Evolutionary conservation across 1,284 basidiomycete species (phyloP), one percentile per base, ranked within the genome.

Genomic region (Wallemia ichthyophaga): DNA sequence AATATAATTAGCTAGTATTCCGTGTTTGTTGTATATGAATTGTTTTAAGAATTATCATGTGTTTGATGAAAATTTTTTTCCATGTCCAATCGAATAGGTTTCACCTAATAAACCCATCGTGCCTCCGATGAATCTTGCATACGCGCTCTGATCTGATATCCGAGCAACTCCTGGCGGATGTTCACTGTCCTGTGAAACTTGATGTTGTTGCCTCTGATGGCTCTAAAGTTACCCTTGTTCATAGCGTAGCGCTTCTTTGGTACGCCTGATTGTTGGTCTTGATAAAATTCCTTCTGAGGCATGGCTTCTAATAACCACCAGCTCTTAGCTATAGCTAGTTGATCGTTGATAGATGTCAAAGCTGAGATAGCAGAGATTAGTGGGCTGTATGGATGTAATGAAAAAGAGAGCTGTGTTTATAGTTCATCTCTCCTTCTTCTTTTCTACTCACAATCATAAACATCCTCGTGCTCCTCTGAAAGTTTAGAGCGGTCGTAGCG

Each of bases 321-420:
- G 31, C 23, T 33, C 56, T 61, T 61, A 23, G 58, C 23, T 25
- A 26, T 25, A 28, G 57, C 27, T 21, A 63, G 60, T 53, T 59
- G 48, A 48, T 63, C 62, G 25, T 63, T 62, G 37, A 63, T 61
- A 13, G 37, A 32, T 23, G 63, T 59, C 21, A 62, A 27, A 59
- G 25, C 59, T 60, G 26, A n/a, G 37, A 25, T 21, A 24, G 31
- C 24, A 28, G 31, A n/a, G 26, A 24, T 26, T 32, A 57, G 59
- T 59, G 24, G 59, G 61, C 2, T 32, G n/a, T 5, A 55, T 57
- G n/a, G 37, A 60, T 56, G 17, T 59, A 37, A 32, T 58, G 17
- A n/a, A n/a, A n/a, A n/a, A n/a, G n/a, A n/a, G n/a, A n/a, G n/a
- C n/a, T n/a, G n/a, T n/a, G n/a, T n/a, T n/a, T n/a, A n/a, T n/a